phyloP scores from a whole-genome alignment of 2,329 filamentous ascomycete genomes.

The Arthrobotrys sphaeroides region DNA sequence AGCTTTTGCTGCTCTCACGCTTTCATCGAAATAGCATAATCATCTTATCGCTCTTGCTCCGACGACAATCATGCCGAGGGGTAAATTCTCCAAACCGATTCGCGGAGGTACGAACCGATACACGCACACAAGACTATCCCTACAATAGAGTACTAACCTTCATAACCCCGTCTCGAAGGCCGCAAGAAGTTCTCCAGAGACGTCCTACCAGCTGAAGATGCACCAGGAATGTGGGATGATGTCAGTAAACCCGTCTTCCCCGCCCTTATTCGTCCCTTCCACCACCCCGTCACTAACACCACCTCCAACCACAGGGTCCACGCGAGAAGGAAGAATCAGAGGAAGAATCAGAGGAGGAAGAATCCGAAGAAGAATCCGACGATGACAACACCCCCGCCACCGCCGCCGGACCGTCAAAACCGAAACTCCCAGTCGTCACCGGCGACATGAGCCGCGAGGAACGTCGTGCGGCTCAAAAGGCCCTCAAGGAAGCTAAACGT shows the following conservation, averaged over 20 bases:
- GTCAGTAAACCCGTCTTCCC: constrained; percentile 64
- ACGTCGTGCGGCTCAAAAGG: constrained; percentile 86
- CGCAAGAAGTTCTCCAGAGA: constrained; percentile 96
- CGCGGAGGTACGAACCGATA: constrained; percentile 33
- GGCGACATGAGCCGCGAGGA: constrained; percentile 80
- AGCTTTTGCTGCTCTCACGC: no score
- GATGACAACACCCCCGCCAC: constrained; percentile 64
- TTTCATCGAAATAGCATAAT: no score
- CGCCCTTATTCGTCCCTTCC: neutral
- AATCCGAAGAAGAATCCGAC: constrained; percentile 64
- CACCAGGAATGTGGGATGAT: constrained; percentile 82
- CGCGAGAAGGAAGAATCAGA: constrained; percentile 60
- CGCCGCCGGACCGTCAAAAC: constrained; percentile 60
- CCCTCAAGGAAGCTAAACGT: constrained; percentile 86
- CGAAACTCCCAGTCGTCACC: constrained; percentile 62
- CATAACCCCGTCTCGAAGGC: constrained; percentile 67
- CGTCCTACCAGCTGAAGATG: constrained; percentile 85
- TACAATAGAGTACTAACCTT: neutral
- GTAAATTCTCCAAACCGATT: constrained; percentile 46
- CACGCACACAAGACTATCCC: neutral
- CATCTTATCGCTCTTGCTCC: neutral
- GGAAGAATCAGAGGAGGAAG: constrained; percentile 67
- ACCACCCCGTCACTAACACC: neutral
- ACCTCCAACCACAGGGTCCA: constrained; percentile 59
- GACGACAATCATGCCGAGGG: constrained; percentile 27